These are phyloP conservation scores for Trichoderma endophyticum DNA, from an alignment of 2,329 filamentous ascomycete species.

Conservation along the genomic window DNA sequence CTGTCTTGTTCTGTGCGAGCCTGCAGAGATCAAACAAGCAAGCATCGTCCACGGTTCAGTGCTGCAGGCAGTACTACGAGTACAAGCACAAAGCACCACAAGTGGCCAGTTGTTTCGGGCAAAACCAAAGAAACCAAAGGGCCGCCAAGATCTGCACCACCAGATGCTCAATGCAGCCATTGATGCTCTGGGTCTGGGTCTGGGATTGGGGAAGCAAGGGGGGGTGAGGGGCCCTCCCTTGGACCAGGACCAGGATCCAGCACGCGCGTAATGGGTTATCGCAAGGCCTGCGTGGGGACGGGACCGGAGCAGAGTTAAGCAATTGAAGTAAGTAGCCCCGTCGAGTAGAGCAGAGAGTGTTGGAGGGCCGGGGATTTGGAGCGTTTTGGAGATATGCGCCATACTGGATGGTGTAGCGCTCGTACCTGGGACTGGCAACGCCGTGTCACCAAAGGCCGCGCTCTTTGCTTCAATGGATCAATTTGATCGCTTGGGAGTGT, in stretches of 20 bases:
- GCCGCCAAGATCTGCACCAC: constrained; percentile 12
- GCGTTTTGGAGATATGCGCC: neutral
- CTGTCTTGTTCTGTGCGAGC: neutral
- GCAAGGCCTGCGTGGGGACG: neutral
- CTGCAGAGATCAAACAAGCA: neutral
- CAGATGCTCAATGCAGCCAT: neutral
- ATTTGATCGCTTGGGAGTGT: neutral
- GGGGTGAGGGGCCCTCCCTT: neutral
- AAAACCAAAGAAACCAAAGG: neutral
- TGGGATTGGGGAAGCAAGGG: constrained; percentile 12
- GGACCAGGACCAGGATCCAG: constrained; percentile 1
- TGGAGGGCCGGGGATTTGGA: neutral
- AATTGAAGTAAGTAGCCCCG: neutral
- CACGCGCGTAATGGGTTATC: constrained; percentile 14
- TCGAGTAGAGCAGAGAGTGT: neutral
- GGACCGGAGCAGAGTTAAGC: neutral
- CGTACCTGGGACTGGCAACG: neutral
- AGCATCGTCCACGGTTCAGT: neutral
- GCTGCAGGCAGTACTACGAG: neutral
- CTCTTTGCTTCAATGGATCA: neutral
- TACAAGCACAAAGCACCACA: neutral
- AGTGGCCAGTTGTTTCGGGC: neutral
- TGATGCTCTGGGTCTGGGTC: neutral
- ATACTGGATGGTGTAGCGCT: constrained; percentile 12
- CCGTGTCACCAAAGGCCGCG: neutral